Base-by-base conservation (phyloP, 129 eudicot species). In the Mikania micrantha region DNA sequence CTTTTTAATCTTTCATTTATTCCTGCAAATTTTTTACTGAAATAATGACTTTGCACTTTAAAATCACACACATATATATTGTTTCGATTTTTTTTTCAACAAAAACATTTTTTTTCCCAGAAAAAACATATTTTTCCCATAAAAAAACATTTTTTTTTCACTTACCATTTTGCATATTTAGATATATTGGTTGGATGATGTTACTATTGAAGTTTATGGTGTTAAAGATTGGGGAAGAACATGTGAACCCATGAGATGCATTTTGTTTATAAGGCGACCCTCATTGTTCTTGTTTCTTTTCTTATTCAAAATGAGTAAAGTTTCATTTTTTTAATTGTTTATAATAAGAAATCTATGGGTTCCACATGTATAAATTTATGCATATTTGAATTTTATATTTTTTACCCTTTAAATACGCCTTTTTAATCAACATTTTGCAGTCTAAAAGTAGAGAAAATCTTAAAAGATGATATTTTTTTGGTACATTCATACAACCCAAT, bases 161-260 rank as follows among this genome's bases (percentile, higher is more conserved):
- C 25, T 4, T 54, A 74, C 44, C 71, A 34, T 64, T 52, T 74
- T 64, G 58, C 45, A 27, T 57, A 20, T 40, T 39, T 24, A 15
- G 16, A 22, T 7, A 21, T 21, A 36, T 7, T 44, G 8, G 34
- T n/a, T 7, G 16, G 29, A 28, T 24, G 58, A 20, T 70, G 52
- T 31, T 64, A 38, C 24, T 4, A 17, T 16, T 70, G 40, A 53
- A 27, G 66, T 19, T 29, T 42, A 29, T 44, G 76, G 68, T 9
- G 68, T 20, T 60, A 0, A 42, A 71, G 44, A 59, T 42, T 29
- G 59, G 67, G 67, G 45, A 41, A 57, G 27, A 70, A 17, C 42
- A 57, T 16, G 25, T 36, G 66, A 29, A 64, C 48, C 44, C 58
- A 58, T 36, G 36, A 25, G 44, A 44, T 50, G 50, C 47, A 17